phyloP scores from a whole-genome alignment of 768 basidiomycete genomes.

The Trametes coccinea region DNA sequence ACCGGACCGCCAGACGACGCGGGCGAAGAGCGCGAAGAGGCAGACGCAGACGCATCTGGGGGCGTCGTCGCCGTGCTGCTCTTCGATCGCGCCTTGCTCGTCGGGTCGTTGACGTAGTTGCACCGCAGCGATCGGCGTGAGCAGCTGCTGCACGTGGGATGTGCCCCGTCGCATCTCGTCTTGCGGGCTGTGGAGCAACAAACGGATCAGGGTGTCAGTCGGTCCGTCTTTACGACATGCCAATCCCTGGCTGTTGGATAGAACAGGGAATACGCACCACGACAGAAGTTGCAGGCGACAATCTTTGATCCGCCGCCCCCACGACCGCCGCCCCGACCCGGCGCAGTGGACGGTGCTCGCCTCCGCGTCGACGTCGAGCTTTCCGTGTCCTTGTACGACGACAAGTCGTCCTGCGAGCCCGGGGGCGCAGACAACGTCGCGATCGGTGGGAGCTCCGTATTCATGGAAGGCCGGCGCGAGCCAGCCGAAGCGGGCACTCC shows the following conservation, averaged over 20 bases:
- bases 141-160: slow-evolving; percentile 83
- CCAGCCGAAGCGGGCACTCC: slow-evolving; percentile 1
- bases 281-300: slow-evolving; percentile 87
- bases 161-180: slow-evolving; percentile 87
- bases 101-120: slow-evolving; percentile 74
- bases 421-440: slow-evolving; percentile 53
- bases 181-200: slow-evolving; percentile 64
- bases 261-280: slow-evolving; percentile 52
- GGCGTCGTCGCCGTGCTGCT: slow-evolving; percentile 24
- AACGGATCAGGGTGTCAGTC: slow-evolving; percentile 1
- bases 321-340: slow-evolving; percentile 61
- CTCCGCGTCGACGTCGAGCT: slow-evolving; percentile 52
- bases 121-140: slow-evolving; percentile 73
- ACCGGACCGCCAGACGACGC: slow-evolving; percentile 21
- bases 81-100: slow-evolving; percentile 25
- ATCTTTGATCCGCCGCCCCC: slow-evolving; percentile 78
- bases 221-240: background rate
- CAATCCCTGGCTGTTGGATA: background rate
- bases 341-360: slow-evolving; percentile 63
- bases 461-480: slow-evolving; percentile 17
- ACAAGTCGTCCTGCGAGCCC: slow-evolving; percentile 46
- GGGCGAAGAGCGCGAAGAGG: slow-evolving; percentile 31
- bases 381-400: slow-evolving; percentile 10
- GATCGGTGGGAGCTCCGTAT: slow-evolving; percentile 57
- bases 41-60: slow-evolving; percentile 24